Percentiles rank a stretch among this genome's conserved stretches.
Conservation (phyloP, 139 green algal genomes). For the Limnomonas spitsbergensis region DNA sequence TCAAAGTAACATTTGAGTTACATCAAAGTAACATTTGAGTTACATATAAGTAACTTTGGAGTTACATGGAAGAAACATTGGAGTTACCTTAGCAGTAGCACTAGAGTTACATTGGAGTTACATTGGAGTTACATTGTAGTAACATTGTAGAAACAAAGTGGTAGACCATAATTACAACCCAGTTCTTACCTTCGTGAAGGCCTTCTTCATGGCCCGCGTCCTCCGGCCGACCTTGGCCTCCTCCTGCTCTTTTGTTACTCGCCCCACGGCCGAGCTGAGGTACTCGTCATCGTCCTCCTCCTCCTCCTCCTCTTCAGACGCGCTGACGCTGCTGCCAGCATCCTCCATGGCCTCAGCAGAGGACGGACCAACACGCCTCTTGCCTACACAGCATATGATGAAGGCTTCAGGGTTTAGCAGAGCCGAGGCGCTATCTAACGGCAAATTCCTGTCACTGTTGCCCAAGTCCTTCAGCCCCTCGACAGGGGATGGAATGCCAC, state of each 20-base stretch:
- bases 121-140: no score
- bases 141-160: no score
- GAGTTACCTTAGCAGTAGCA: no score
- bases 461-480: background rate
- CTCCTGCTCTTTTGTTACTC: background rate
- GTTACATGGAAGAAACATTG: no score
- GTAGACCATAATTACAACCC: no score
- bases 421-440: no score
- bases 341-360: background rate
- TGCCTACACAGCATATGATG: background rate
- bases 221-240: background rate
- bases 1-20: no score
- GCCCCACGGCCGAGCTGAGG: background rate
- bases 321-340: background rate
- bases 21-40: no score
- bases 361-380: background rate
- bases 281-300: background rate
- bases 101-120: no score
- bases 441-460: background rate
- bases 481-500: background rate
- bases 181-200: background rate
- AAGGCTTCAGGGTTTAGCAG: no score
- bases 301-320: background rate
- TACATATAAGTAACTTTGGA: no score
- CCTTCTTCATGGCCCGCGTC: background rate